Conservation (phyloP, 768 basidiomycete species). For the Cystobasidium onofrii region DNA sequence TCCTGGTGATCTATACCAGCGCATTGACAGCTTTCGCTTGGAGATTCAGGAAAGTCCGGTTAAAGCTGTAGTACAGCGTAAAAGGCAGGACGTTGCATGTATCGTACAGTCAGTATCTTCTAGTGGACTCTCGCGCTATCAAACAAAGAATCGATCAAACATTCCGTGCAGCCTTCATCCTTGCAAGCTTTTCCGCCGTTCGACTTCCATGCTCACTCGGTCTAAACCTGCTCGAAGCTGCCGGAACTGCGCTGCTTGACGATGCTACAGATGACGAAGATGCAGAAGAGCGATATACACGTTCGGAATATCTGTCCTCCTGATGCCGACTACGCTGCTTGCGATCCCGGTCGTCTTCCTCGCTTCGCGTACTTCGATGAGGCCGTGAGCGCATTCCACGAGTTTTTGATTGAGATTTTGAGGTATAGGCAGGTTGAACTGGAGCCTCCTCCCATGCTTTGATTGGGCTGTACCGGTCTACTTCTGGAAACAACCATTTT, state of each 20-base stretch:
- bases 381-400: not conserved
- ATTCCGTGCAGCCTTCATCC: constrained; percentile 12
- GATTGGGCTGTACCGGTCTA: not conserved
- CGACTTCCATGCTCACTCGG: constrained; percentile 4
- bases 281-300: not conserved
- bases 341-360: not conserved
- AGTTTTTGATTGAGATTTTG: not conserved
- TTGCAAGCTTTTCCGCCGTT: constrained; percentile 17
- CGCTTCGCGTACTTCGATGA: not conserved
- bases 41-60: not conserved
- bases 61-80: constrained; percentile 7
- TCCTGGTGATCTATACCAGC: constrained; percentile 59
- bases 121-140: no score
- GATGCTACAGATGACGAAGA: not conserved
- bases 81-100: not conserved
- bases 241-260: not conserved
- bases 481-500: constrained; percentile 23
- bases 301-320: not conserved
- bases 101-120: no score
- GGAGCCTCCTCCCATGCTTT: constrained; percentile 9
- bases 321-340: not conserved
- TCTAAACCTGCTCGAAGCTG: not conserved
- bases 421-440: not conserved
- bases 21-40: constrained; percentile 49
- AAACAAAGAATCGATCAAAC: not conserved